phyloP scores from a whole-genome alignment of 345 rosid species.

The Brassica nigra region DNA sequence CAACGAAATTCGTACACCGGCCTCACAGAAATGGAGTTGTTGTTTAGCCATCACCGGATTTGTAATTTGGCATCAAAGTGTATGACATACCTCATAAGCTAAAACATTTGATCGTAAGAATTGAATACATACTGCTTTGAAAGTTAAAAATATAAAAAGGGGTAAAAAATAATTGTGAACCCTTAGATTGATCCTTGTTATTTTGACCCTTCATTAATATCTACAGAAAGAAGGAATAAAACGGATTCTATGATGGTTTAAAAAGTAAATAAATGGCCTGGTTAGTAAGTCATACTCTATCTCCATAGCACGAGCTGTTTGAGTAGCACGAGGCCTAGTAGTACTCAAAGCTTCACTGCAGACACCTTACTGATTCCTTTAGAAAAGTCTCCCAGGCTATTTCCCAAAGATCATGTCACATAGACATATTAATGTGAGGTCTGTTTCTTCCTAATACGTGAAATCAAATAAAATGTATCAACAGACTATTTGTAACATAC shows the following conservation, averaged over 20 bases:
- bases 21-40: not conserved
- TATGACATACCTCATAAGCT: too few relatives aligned
- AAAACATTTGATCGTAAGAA: too few relatives aligned
- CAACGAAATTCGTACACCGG: too few relatives aligned
- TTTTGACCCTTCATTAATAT: too few relatives aligned
- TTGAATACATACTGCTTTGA: too few relatives aligned
- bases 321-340: conserved; percentile 78
- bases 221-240: not conserved
- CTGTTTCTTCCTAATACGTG: not conserved
- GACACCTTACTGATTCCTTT: conserved; percentile 63
- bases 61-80: too few relatives aligned
- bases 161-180: too few relatives aligned
- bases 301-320: conserved; percentile 69
- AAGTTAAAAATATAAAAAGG: too few relatives aligned
- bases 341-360: conserved; percentile 92
- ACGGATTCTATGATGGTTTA: not conserved
- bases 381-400: conserved; percentile 98
- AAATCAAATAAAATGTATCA: not conserved
- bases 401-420: conserved; percentile 52
- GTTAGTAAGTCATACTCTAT: conserved; percentile 79
- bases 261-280: conserved; percentile 48
- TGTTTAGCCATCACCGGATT: not conserved
- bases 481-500: conserved; percentile 41
- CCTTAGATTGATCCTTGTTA: too few relatives aligned
- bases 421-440: not conserved